These are phyloP conservation scores for Cladosporium colombiae DNA, from an alignment of 2,329 filamentous ascomycete species.

Conservation along the genomic window DNA sequence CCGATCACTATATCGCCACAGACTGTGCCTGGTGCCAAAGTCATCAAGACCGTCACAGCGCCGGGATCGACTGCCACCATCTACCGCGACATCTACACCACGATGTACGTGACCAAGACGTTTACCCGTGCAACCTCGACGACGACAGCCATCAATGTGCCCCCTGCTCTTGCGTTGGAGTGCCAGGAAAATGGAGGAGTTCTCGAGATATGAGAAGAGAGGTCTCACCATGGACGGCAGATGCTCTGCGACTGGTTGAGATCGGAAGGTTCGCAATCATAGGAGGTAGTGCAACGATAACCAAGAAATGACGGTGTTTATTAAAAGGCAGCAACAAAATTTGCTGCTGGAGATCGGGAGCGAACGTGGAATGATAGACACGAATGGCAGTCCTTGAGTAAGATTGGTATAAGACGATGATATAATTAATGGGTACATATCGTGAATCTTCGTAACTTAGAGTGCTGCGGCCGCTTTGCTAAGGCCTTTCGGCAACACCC, in stretches of 20 bases:
- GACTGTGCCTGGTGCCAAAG: slow-evolving; percentile 19
- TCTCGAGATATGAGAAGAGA: background rate
- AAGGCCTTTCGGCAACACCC: slow-evolving; percentile 1
- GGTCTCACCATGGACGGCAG: background rate
- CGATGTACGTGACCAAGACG: slow-evolving; percentile 20
- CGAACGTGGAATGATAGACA: too few relatives aligned
- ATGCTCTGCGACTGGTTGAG: background rate
- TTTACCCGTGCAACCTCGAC: background rate
- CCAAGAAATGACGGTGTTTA: background rate
- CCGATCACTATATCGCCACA: slow-evolving; percentile 22
- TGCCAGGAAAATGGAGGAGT: background rate
- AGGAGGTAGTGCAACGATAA: background rate
- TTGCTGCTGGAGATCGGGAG: too few relatives aligned
- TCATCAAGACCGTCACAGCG: slow-evolving; percentile 13
- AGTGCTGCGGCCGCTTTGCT: slow-evolving; percentile 3
- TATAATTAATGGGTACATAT: slow-evolving; percentile 14
- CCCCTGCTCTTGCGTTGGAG: background rate
- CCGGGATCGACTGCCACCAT: slow-evolving; percentile 18
- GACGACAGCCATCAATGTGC: background rate
- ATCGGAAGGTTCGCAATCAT: background rate
- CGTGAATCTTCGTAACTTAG: slow-evolving; percentile 12
- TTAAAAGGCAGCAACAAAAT: background rate
- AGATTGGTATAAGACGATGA: slow-evolving; percentile 3
- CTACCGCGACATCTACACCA: slow-evolving; percentile 17
- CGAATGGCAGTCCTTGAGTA: too few relatives aligned